phyloP scores from a whole-genome alignment of 202 grass and related monocot species.

The Musa balbisiana region DNA sequence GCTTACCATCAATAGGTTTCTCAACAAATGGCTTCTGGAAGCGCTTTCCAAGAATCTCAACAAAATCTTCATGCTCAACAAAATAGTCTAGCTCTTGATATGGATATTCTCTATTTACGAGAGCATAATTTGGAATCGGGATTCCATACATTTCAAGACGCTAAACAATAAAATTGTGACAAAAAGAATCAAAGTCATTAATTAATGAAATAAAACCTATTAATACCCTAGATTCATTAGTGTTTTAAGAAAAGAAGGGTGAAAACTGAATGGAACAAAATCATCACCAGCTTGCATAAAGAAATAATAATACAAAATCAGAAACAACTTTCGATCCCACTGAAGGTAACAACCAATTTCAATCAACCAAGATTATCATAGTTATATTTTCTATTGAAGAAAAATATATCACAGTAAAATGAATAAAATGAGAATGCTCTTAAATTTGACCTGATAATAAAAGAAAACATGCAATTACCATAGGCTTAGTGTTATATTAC shows the following conservation, averaged over 20 bases:
- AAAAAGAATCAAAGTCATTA: background rate
- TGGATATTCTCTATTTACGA: conserved; percentile 73
- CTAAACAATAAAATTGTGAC: conserved; percentile 37
- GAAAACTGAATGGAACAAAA: background rate
- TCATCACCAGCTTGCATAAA: background rate
- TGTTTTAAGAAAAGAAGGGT: background rate
- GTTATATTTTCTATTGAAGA: too few relatives aligned
- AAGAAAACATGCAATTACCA: too few relatives aligned
- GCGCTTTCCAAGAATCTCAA: conserved; percentile 73
- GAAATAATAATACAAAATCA: background rate
- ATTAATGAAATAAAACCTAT: background rate
- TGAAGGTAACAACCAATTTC: too few relatives aligned
- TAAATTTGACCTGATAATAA: too few relatives aligned
- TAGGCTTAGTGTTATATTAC: too few relatives aligned
- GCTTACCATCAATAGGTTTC: conserved; percentile 87
- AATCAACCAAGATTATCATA: too few relatives aligned
- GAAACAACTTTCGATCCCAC: too few relatives aligned
- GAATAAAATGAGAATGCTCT: too few relatives aligned
- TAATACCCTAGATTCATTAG: background rate
- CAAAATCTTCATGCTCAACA: conserved; percentile 87
- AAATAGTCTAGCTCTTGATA: conserved; percentile 87
- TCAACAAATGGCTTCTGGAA: conserved; percentile 96
- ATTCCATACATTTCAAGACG: conserved; percentile 64
- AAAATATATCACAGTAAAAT: too few relatives aligned
- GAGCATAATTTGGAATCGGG: conserved; percentile 86